A percentile compares a stretch with the other conserved stretches of the same genome.
Conservation (phyloP, 495 filamentous ascomycete genomes). For the Hypomontagnella monticulosa region DNA sequence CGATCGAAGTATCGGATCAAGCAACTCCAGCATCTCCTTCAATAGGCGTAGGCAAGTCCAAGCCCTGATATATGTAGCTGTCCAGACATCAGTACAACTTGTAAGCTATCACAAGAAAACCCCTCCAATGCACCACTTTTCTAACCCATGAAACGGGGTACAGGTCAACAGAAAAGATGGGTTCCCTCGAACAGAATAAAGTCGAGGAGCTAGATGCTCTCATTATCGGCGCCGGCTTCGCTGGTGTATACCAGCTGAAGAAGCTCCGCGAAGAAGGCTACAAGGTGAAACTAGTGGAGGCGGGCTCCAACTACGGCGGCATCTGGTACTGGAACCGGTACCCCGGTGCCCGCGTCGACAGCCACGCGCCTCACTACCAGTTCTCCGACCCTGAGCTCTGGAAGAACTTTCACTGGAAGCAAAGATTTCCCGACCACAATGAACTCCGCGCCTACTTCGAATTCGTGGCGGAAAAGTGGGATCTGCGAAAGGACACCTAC, state of each 20-base stretch:
- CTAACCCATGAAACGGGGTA: background rate
- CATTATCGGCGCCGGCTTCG: constrained; percentile 64
- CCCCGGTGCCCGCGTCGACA: constrained; percentile 64
- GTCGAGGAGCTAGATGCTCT: constrained; percentile 58
- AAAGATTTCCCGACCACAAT: constrained; percentile 59
- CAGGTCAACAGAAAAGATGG: constrained; percentile 25
- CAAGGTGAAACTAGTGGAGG: constrained; percentile 58
- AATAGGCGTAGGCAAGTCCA: too few relatives aligned
- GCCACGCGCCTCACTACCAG: constrained; percentile 61
- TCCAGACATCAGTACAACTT: background rate
- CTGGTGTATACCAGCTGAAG: constrained; percentile 47
- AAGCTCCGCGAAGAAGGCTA: constrained; percentile 44
- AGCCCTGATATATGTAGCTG: background rate
- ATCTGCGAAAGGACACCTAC: constrained; percentile 60
- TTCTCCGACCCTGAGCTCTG: constrained; percentile 62
- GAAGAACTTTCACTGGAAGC: constrained; percentile 63
- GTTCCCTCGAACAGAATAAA: constrained; percentile 18
- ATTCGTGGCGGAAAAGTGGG: constrained; percentile 60
- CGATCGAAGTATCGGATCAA: too few relatives aligned
- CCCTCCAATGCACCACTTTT: background rate
- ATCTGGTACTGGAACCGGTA: constrained; percentile 67
- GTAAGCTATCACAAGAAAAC: background rate
- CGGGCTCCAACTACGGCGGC: constrained; percentile 59
- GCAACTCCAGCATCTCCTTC: too few relatives aligned
- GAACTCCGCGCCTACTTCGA: constrained; percentile 66